Percentiles rank a stretch among this genome's conserved stretches.
Evolutionary conservation across 768 basidiomycete genomes (phyloP).

Genomic region (Suillus ampliporus): DNA sequence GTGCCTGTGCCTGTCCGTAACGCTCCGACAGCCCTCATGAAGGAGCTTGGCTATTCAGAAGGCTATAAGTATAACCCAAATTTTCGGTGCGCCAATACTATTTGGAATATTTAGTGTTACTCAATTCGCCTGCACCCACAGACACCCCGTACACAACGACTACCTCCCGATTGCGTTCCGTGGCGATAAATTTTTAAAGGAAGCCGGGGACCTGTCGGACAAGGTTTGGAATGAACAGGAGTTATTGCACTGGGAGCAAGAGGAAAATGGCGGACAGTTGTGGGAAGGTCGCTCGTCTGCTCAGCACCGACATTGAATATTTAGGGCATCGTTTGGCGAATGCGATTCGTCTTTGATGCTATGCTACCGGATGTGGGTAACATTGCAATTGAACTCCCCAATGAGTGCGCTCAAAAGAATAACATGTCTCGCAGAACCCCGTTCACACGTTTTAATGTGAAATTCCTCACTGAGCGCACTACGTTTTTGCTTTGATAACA

Average conservation of each 20-base stretch:
- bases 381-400: neutral
- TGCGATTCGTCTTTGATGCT: neutral
- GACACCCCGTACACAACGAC: conserved; percentile 70
- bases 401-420: neutral
- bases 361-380: neutral
- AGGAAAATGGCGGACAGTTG: conserved; percentile 49
- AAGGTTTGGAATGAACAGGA: conserved; percentile 68
- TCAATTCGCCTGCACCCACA: conserved; percentile 25
- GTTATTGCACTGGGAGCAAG: conserved; percentile 59
- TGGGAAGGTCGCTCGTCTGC: conserved; percentile 50
- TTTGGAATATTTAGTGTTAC: neutral
- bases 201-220: conserved; percentile 46
- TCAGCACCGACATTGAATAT: neutral
- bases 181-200: conserved; percentile 49
- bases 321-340: neutral
- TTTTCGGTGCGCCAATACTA: conserved; percentile 49
- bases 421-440: neutral
- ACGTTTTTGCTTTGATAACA: too few species aligned
- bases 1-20: conserved; percentile 81
- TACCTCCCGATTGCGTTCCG: conserved; percentile 60
- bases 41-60: conserved; percentile 68
- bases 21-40: conserved; percentile 76
- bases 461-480: neutral
- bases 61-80: conserved; percentile 69
- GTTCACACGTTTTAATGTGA: neutral